These are phyloP conservation scores for Globisporangium abappressorium DNA, from an alignment of 352 stramenopile species.

Conservation along the genomic window DNA sequence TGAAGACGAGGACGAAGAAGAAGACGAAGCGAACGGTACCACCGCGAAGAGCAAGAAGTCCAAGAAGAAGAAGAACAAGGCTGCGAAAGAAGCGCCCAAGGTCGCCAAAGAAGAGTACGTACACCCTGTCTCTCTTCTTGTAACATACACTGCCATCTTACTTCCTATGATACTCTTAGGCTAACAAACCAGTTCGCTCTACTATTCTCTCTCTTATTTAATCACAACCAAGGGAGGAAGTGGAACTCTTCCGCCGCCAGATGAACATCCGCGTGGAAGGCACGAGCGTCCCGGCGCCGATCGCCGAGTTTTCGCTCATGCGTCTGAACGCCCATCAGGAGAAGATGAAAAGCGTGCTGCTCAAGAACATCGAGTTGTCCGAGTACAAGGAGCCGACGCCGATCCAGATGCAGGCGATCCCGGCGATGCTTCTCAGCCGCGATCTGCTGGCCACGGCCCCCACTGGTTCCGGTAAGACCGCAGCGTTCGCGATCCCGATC, in stretches of 20 bases:
- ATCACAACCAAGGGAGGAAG: constrained; percentile 33
- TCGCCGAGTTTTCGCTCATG: constrained; percentile 76
- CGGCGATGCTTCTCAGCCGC: constrained; percentile 79
- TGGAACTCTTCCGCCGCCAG: constrained; percentile 68
- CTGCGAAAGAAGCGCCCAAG: constrained; percentile 12
- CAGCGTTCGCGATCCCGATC: constrained; percentile 96
- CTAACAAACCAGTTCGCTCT: background rate
- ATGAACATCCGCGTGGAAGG: constrained; percentile 80
- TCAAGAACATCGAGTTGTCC: constrained; percentile 83
- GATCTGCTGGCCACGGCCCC: constrained; percentile 96
- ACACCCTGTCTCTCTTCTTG: background rate
- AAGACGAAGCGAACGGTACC: background rate
- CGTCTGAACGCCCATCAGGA: constrained; percentile 38
- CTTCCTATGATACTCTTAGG: background rate
- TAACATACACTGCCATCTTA: background rate
- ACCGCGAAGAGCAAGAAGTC: constrained; percentile 26
- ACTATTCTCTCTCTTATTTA: background rate
- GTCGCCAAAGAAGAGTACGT: constrained; percentile 30
- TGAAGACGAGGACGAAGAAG: constrained; percentile 22
- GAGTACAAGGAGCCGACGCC: constrained; percentile 98
- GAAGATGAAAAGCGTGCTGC: constrained; percentile 57
- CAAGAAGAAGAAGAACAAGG: constrained; percentile 18
- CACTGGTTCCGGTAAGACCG: constrained; percentile 98
- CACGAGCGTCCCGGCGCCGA: constrained; percentile 59
- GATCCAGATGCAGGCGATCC: constrained; percentile 98